Conservation (phyloP, 257 asterid genomes). For the Primulina huaijiensis region DNA sequence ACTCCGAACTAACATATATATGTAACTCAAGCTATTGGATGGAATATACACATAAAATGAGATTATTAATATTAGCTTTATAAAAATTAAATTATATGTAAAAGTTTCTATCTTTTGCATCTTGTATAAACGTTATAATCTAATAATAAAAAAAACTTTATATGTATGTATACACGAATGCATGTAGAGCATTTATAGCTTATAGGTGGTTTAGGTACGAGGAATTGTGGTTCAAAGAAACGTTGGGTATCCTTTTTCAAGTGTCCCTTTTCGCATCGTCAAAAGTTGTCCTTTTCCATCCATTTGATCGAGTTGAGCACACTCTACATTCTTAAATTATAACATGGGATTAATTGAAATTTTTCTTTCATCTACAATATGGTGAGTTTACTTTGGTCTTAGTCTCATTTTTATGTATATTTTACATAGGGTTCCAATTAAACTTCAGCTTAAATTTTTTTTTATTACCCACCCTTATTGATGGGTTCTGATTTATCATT, state of each 20-base stretch:
- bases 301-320: not conserved
- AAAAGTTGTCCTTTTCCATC: not conserved
- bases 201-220: conserved; percentile 29
- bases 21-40: no score
- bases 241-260: not conserved
- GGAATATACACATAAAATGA: no score
- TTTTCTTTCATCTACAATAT: not conserved
- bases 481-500: no score
- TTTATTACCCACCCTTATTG: no score
- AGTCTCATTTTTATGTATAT: not conserved
- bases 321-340: not conserved
- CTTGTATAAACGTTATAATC: no score
- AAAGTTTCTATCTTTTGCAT: no score
- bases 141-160: no score
- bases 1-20: no score
- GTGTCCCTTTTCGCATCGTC: not conserved
- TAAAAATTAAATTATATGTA: no score
- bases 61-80: no score
- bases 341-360: not conserved
- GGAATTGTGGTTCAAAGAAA: conserved; percentile 26
- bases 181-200: not conserved
- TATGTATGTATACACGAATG: not conserved
- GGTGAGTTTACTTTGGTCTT: not conserved
- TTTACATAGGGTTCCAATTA: not conserved
- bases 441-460: not conserved